Base-by-base conservation (phyloP, 176 grass and related monocot species). In the Chloris gayana region DNA sequence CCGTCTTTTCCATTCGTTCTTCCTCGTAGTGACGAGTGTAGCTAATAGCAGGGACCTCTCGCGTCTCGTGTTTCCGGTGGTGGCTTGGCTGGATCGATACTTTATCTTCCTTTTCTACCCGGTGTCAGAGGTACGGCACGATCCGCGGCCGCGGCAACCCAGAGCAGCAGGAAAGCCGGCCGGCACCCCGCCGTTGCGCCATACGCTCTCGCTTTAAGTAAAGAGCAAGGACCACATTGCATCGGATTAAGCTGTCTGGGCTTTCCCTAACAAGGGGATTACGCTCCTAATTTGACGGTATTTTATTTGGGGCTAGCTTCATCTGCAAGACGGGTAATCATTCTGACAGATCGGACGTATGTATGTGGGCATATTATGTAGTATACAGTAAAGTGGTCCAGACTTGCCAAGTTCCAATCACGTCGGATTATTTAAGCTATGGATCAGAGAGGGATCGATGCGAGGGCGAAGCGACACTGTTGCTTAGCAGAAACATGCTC, bases 181-280 rank as follows among this genome's bases (percentile, higher is more conserved):
- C 64, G 46, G 77, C 64, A 57, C 47, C n/a, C 33, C 64, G 77
- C 64, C 77, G 77, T 27, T 4, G 64, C 47, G 33, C 77, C 64
- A 56, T 67, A 1, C 19, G 19, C 29, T 64, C n/a, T 63, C 7
- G 18, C 83, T 85, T 87, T 70, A 82, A 82, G 85, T 76, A 76
- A 87, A 82, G 85, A 76, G 14, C 42, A 76, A 87, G 78, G 78
- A 64, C 85, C 85, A 42, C 77, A 80, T 14, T 70, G 85, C 51
- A 46, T 59, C 53, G 53, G 41, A 56, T 69, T 62, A 82, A 15
- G 25, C 65, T 76, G 78, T 69, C 54, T 14, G 35, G 9, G 27
- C 58, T 76, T 70, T 39, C 35, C 84, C 72, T 76, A 53, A 53
- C 78, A 80, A 5, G 4, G 58, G 37, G 78, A 59, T 80, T 65